phyloP scores from a whole-genome alignment of 1,139 yeast species.

The Magnusiomyces paraingens region DNA sequence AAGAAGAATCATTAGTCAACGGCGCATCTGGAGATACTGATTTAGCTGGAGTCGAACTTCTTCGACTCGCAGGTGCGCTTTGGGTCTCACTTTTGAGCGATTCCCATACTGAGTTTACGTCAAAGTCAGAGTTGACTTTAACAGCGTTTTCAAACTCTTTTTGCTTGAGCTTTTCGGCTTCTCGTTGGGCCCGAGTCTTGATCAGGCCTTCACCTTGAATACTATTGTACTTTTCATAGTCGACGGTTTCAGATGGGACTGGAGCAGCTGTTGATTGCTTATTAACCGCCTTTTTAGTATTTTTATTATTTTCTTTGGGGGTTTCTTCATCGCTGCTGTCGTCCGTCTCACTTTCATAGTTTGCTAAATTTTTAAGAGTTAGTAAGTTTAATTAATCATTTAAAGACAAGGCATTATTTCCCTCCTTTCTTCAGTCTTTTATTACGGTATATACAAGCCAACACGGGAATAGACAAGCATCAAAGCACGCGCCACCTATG shows the following conservation, averaged over 20 bases:
- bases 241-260: constrained; percentile 25
- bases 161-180: constrained; percentile 34
- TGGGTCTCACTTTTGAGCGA: constrained; percentile 35
- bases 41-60: neutral
- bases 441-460: too few species aligned
- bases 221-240: constrained; percentile 34
- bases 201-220: constrained; percentile 48
- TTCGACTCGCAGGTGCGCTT: constrained; percentile 7
- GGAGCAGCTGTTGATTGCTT: constrained; percentile 19
- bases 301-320: constrained; percentile 15
- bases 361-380: too few species aligned
- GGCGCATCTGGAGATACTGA: neutral
- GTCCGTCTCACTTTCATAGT: neutral
- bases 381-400: too few species aligned
- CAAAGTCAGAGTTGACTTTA: constrained; percentile 30
- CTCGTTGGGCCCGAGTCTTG: constrained; percentile 51
- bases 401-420: too few species aligned
- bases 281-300: constrained; percentile 9
- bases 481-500: too few species aligned
- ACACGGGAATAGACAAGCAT: too few species aligned
- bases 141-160: constrained; percentile 21
- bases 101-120: constrained; percentile 51
- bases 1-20: neutral
- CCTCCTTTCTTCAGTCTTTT: too few species aligned
- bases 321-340: constrained; percentile 22